Base-by-base conservation (phyloP, 31 red algal genomes). In the Odonthalia washingtoniensis region DNA sequence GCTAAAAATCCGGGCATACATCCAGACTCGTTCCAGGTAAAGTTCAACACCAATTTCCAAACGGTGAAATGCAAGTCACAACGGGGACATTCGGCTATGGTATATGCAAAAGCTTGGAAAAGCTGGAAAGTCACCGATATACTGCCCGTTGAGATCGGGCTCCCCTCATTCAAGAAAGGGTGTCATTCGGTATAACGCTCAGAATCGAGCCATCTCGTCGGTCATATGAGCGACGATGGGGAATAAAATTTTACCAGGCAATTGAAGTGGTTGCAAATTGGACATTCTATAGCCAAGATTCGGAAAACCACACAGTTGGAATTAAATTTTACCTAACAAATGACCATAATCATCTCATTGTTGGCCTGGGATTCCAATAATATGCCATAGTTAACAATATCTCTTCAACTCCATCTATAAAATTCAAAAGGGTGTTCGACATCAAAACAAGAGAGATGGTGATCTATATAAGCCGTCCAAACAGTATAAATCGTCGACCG, bases 251-350 rank as follows among this genome's bases (percentile, higher is more conserved):
- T 35, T 24, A 34, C 36, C 5, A 68, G 31, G 57, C 79, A 3
- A 67, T 38, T 17, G 3, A 5, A 2, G 34, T 82, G 33, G 16
- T 82, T 4, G 64, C 24, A 34, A 66, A 49, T 6, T 82, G 79
- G 79, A 82, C 79, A 39, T 44, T 82, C 24, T 43, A 4, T 14
- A 82, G n/a, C 2, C 79, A 82, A 69, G 53, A 69, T 3, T 66
- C 28, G 2, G 30, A 82, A 27, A 42, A 67, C 5, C 6, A 42
- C 31, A 3, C 30, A 18, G 17, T 68, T 4, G 37, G 37, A 28
- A 40, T 72, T 37, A 72, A 61, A 12, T 84, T 84, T 84, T 61
- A 72, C 36, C 65, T 84, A 1, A 33, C 67, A 66, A 27, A 69
- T 21, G 34, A 72, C 33, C 24, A 84, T 5, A 49, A 61, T 2